Percentiles rank a stretch among this genome's conserved stretches.
phyloP scores from a whole-genome alignment of 2,329 filamentous ascomycete genomes.

The Penicillium expansum region DNA sequence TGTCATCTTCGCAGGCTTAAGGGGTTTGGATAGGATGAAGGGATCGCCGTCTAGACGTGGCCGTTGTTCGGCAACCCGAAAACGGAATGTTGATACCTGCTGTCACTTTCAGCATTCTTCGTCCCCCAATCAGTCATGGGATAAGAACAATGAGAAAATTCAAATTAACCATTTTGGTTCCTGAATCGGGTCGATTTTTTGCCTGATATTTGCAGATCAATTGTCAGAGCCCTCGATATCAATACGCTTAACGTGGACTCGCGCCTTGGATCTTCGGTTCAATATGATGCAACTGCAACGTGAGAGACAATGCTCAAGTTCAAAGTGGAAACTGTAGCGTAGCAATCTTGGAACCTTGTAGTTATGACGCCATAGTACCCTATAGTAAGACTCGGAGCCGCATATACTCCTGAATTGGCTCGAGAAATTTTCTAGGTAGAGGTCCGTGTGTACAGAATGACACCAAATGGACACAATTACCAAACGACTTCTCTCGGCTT shows the following conservation, averaged over 20 bases:
- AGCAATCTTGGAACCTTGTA: conserved; percentile 3
- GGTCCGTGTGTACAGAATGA: neutral
- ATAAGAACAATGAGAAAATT: neutral
- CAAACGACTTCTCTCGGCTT: neutral
- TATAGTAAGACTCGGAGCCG: neutral
- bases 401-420: neutral
- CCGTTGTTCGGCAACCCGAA: conserved; percentile 17
- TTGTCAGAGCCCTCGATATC: neutral
- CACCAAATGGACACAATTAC: neutral
- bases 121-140: neutral
- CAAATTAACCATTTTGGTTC: neutral
- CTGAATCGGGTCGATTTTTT: neutral
- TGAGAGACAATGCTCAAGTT: conserved; percentile 23
- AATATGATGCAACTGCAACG: conserved; percentile 26
- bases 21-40: neutral
- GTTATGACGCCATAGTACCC: conserved; percentile 13
- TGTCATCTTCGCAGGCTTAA: conserved; percentile 5
- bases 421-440: neutral
- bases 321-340: conserved; percentile 18
- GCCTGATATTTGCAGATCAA: neutral
- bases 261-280: neutral
- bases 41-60: conserved; percentile 7
- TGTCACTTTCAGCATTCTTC: conserved; percentile 10
- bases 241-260: conserved; percentile 1
- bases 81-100: conserved; percentile 18